Percentiles rank a stretch among this genome's conserved stretches.
Evolutionary conservation across 1,284 basidiomycete species (phyloP).

Genomic region (Irpex rosettiformis): DNA sequence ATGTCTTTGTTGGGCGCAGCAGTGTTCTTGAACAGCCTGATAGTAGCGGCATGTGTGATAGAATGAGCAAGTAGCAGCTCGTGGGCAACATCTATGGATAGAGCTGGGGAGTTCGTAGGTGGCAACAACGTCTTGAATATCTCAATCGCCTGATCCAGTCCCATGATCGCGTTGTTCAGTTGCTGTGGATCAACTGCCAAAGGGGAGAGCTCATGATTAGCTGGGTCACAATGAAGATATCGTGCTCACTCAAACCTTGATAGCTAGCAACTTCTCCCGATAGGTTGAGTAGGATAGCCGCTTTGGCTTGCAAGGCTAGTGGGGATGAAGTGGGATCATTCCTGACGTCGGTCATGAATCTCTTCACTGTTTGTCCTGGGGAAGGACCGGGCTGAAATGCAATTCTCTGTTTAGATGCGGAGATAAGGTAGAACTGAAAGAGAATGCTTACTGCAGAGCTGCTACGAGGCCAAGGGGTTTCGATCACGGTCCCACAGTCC

Average conservation of each 20-base stretch:
- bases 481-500: conserved; percentile 25
- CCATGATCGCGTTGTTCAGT: neutral
- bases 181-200: neutral
- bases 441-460: conserved; percentile 19
- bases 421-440: neutral
- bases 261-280: conserved; percentile 23
- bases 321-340: conserved; percentile 21
- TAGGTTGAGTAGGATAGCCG: conserved; percentile 31
- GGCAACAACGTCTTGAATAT: conserved; percentile 12
- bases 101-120: neutral
- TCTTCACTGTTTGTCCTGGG: conserved; percentile 14
- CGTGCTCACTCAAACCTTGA: conserved; percentile 6
- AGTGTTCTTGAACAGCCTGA: conserved; percentile 18
- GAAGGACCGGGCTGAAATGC: neutral
- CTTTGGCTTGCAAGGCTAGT: conserved; percentile 33
- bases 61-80: conserved; percentile 20
- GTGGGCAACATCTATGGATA: conserved; percentile 10
- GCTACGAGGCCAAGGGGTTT: conserved; percentile 38
- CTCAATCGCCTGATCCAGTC: conserved; percentile 19
- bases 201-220: neutral
- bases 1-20: conserved; percentile 12
- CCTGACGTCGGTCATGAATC: conserved; percentile 15
- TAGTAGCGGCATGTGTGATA: conserved; percentile 17
- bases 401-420: neutral
- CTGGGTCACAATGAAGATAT: neutral